Percentiles rank a stretch among this genome's conserved stretches.
Evolutionary conservation across 2,329 filamentous ascomycete genomes (phyloP).

Genomic region (Colletotrichum ledebouriae): DNA sequence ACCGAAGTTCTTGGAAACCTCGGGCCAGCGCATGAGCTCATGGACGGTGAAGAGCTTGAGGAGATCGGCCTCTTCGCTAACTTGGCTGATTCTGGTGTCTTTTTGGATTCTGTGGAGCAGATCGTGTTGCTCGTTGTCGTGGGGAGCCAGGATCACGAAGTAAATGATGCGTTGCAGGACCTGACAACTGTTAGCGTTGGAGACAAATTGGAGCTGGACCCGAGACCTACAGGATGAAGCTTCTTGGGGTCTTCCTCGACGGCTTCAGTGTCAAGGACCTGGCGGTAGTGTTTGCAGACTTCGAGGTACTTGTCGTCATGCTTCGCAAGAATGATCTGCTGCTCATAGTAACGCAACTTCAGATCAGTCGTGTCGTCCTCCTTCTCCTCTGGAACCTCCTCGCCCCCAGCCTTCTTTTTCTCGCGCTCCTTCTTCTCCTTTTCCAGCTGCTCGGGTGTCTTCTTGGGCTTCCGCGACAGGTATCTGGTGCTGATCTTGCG

Average conservation of each 20-base stretch:
- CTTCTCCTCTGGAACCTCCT: constrained; percentile 82
- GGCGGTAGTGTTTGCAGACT: constrained; percentile 97
- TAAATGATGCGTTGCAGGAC: constrained; percentile 95
- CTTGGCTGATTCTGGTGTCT: constrained; percentile 83
- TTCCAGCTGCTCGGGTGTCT: constrained; percentile 88
- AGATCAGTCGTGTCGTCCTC: constrained; percentile 95
- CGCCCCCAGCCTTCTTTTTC: constrained; percentile 84
- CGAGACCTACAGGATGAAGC: constrained; percentile 79
- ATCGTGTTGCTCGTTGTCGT: constrained; percentile 99
- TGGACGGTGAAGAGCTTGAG: constrained; percentile 95
- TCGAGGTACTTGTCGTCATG: constrained; percentile 98
- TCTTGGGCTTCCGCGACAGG: constrained; percentile 90
- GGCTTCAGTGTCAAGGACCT: constrained; percentile 95
- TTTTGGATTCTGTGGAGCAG: constrained; percentile 92
- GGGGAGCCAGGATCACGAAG: constrained; percentile 94
- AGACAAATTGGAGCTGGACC: background rate
- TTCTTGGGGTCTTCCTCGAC: constrained; percentile 91
- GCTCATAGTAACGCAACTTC: constrained; percentile 96
- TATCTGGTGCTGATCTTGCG: constrained; percentile 98
- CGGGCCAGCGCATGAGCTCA: constrained; percentile 98
- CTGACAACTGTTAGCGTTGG: constrained; percentile 57
- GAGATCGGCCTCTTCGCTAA: constrained; percentile 85
- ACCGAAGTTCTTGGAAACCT: constrained; percentile 89
- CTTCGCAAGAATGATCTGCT: constrained; percentile 95
- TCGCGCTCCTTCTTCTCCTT: constrained; percentile 91